Conservation (phyloP, 78 protist genomes). For the Mantamonas sphyraenae region DNA sequence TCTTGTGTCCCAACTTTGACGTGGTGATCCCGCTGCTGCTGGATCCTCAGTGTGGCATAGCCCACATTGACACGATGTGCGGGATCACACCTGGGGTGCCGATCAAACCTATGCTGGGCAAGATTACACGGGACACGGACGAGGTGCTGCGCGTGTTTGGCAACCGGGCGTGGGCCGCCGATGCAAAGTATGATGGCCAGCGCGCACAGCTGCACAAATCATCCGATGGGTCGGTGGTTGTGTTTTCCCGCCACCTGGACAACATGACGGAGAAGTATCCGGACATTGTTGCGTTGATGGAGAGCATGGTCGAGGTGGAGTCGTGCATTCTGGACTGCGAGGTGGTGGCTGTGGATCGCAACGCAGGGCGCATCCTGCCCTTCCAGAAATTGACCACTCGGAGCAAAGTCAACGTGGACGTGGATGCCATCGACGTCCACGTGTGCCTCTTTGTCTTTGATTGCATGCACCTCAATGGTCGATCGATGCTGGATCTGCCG, state of each 20-base stretch:
- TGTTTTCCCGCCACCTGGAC: slow-evolving; percentile 36
- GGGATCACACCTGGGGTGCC: slow-evolving; percentile 4
- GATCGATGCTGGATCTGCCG: not conserved
- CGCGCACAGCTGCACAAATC: slow-evolving; percentile 37
- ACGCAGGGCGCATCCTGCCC: not conserved
- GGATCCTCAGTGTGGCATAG: not conserved
- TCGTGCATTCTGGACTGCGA: slow-evolving; percentile 23
- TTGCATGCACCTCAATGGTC: slow-evolving; percentile 4
- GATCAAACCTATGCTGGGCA: slow-evolving; percentile 20
- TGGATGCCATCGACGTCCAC: not conserved
- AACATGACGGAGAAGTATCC: slow-evolving; percentile 19
- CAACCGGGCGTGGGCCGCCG: not conserved
- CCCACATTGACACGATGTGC: not conserved
- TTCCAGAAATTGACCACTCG: slow-evolving; percentile 17
- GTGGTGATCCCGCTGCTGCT: not conserved
- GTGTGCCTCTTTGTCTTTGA: slow-evolving; percentile 12
- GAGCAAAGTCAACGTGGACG: not conserved
- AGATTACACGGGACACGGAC: not conserved
- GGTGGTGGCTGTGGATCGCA: slow-evolving; percentile 16
- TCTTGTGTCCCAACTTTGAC: not conserved
- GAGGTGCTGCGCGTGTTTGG: not conserved
- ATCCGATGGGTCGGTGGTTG: not conserved
- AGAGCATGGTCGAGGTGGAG: not conserved
- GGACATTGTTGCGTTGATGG: slow-evolving; percentile 1
- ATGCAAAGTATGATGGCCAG: slow-evolving; percentile 43